phyloP scores from a whole-genome alignment of 169 alveolate genomes.

The Eimeria tenella region DNA sequence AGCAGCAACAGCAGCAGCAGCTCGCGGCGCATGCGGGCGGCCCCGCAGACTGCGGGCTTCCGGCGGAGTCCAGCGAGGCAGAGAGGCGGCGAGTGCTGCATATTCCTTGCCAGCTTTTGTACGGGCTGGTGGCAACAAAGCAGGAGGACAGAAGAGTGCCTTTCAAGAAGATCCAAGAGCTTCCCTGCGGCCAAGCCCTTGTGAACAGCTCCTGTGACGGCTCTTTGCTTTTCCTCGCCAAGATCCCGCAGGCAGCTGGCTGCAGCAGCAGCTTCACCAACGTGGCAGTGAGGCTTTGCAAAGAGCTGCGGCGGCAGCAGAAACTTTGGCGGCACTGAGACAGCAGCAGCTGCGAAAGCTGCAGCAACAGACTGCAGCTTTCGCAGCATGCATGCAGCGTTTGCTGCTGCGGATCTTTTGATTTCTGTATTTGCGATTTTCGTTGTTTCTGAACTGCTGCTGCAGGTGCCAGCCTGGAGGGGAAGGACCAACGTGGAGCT shows the following conservation, averaged over 20 bases:
- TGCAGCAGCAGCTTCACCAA: neutral
- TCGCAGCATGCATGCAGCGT: no score
- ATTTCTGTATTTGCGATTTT: no score
- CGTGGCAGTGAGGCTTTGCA: neutral
- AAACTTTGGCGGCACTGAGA: no score
- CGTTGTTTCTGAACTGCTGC: neutral
- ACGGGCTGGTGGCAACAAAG: neutral
- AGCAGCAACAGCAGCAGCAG: neutral
- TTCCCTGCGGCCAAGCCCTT: neutral
- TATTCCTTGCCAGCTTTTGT: neutral
- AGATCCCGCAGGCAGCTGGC: neutral
- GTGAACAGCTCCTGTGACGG: neutral
- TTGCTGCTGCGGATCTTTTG: no score
- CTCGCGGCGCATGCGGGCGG: neutral
- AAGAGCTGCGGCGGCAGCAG: no score
- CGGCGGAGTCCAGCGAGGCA: neutral
- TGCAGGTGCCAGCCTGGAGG: conserved; percentile 72
- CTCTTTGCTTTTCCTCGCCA: neutral
- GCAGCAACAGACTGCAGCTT: no score
- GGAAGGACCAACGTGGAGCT: conserved; percentile 56
- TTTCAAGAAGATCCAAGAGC: neutral
- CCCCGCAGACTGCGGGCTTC: neutral
- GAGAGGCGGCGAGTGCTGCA: neutral
- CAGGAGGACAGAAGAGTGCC: neutral
- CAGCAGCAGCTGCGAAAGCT: no score